A percentile compares a stretch with the other conserved stretches of the same genome.
Evolutionary conservation across 805 yeast genomes (phyloP).

Genomic region (Clavispora fructus): DNA sequence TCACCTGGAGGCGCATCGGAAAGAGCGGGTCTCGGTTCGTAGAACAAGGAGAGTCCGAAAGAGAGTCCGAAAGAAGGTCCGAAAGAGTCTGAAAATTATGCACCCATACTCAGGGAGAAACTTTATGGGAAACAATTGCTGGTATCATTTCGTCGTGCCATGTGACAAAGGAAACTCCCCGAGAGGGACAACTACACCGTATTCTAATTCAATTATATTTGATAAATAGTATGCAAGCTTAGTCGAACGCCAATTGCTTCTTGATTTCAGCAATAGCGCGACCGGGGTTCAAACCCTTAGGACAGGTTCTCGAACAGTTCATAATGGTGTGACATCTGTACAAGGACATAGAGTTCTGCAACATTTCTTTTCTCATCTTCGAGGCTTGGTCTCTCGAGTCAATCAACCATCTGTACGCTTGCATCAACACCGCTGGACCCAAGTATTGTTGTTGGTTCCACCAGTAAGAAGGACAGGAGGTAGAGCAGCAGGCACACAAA

Average conservation of each 20-base stretch:
- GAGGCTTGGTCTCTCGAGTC: constrained; percentile 96
- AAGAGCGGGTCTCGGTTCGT: too few species aligned
- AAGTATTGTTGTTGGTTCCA: constrained; percentile 99
- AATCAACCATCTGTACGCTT: constrained; percentile 97
- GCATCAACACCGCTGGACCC: constrained; percentile 99
- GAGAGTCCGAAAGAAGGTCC: too few species aligned
- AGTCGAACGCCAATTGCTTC: constrained; percentile 82
- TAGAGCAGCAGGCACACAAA: constrained; percentile 97
- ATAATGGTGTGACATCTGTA: constrained; percentile 99
- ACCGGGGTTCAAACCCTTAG: constrained; percentile 98
- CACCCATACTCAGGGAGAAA: too few species aligned
- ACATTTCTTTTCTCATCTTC: constrained; percentile 72
- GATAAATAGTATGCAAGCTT: constrained; percentile 15
- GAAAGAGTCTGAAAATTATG: too few species aligned
- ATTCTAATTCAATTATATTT: neutral
- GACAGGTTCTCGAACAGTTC: constrained; percentile 98
- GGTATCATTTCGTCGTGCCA: too few species aligned
- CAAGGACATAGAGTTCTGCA: constrained; percentile 94
- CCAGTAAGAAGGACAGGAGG: constrained; percentile 99
- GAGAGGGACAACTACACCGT: neutral
- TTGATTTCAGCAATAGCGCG: constrained; percentile 95
- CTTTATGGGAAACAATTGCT: too few species aligned
- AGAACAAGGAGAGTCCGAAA: too few species aligned
- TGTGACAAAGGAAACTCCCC: too few species aligned
- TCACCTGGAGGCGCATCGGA: too few species aligned